Evolutionary conservation across 2,329 filamentous ascomycete species (phyloP), one percentile per base, ranked within the genome.

Genomic region (Herpotrichia juniperi): DNA sequence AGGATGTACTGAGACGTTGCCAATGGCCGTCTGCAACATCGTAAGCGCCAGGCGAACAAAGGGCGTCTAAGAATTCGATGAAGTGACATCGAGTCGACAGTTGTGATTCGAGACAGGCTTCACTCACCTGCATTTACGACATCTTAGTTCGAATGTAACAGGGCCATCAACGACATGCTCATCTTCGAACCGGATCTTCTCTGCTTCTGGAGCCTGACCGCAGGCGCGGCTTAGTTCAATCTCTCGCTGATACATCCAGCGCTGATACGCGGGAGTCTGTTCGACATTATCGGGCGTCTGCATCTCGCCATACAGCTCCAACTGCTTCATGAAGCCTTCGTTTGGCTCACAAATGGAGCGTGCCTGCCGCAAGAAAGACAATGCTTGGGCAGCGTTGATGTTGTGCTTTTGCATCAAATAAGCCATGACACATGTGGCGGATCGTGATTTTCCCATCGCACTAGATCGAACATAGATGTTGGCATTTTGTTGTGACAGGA

Each of bases 361-460:
- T 37, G 83, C 83, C 68, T 87, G 76, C 47, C 87, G 85, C 45
- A 97, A 79, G 59, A 88, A 81, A 22, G 81, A 78, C 44, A 97
- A 78, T 2, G 93, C 92, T 40, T 89, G 85, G 59, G 79, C 71
- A 51, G 82, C 78, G 60, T 76, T 78, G 61, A 83, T 76, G 61
- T 73, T 69, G 64, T 78, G 73, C 52, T 74, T 73, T 58, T 82
- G 80, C 73, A 97, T 88, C 45, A 97, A 80, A 74, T 93, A 97
- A 55, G 94, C 93, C 51, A 96, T 83, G 48, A 91, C 83, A 59
- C 90, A 85, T 26, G 91, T 88, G 60, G 93, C 90, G 42, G 93
- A 97, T 53, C 94, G 90, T 28, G 93, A 97, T 76, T 96, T 96
- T 47, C 94, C 94, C 87, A 96, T 96, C 19, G 92, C 93, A 81